Evolutionary conservation across 495 filamentous ascomycete genomes (phyloP).

Genomic region (Hyaloscypha hepaticicola): DNA sequence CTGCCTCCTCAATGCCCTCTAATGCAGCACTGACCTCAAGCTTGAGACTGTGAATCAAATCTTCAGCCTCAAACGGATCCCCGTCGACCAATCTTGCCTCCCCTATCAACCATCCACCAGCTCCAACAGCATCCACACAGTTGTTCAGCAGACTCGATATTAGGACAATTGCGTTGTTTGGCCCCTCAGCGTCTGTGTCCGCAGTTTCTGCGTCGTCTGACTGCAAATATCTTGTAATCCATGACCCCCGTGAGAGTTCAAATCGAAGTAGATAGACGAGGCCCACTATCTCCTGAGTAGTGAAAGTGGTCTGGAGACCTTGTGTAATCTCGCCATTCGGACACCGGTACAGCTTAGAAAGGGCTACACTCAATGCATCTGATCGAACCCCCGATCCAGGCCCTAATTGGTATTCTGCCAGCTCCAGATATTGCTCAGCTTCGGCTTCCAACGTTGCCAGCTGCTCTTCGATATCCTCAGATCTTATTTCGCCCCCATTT

Average conservation of each 20-base stretch:
- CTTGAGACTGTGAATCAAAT: constrained; percentile 66
- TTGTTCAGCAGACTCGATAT: constrained; percentile 69
- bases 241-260: constrained; percentile 62
- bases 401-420: constrained; percentile 50
- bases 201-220: constrained; percentile 33
- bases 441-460: constrained; percentile 38
- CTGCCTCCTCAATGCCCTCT: constrained; percentile 72
- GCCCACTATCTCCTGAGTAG: constrained; percentile 64
- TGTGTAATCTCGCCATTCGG: constrained; percentile 54
- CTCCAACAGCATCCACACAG: constrained; percentile 80
- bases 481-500: constrained; percentile 34
- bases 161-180: constrained; percentile 53
- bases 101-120: constrained; percentile 75
- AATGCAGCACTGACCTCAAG: constrained; percentile 73
- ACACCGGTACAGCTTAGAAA: constrained; percentile 65
- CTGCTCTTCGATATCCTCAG: constrained; percentile 34
- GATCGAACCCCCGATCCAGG: constrained; percentile 43
- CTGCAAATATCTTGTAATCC: constrained; percentile 66
- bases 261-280: constrained; percentile 71
- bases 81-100: constrained; percentile 47
- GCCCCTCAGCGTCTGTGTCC: constrained; percentile 53
- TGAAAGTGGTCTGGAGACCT: constrained; percentile 64
- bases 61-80: constrained; percentile 49
- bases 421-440: constrained; percentile 48
- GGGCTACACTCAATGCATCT: constrained; percentile 47